These are phyloP conservation scores for Cornus suecica DNA, from an alignment of 148 eudicot genomes.

Conservation along the genomic window DNA sequence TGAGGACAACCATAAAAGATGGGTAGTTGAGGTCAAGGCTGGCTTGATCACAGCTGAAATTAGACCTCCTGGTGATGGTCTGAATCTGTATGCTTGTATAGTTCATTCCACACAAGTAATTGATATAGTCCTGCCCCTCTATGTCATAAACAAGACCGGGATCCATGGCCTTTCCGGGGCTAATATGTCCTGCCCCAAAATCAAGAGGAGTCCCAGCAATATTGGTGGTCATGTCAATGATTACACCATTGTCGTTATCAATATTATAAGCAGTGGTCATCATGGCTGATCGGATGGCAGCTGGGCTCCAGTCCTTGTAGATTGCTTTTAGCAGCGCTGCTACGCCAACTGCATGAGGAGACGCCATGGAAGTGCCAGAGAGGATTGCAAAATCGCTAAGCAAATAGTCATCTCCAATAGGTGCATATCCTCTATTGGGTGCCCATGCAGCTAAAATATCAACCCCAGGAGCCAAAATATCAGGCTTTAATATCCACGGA, in stretches of 20 bases:
- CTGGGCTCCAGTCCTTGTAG: conserved; percentile 26
- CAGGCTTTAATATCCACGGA: conserved; percentile 33
- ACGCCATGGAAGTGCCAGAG: conserved; percentile 26
- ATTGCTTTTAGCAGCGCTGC: conserved; percentile 23
- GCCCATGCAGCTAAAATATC: conserved; percentile 28
- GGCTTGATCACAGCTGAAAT: conserved; percentile 14
- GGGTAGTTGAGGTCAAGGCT: conserved; percentile 31
- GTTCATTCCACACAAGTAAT: conserved; percentile 23
- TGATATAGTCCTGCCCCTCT: conserved; percentile 10
- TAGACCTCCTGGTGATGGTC: conserved; percentile 10
- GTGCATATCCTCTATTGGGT: conserved; percentile 11
- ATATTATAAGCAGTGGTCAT: conserved; percentile 27
- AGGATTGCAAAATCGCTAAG: not conserved
- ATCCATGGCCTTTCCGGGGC: conserved; percentile 28
- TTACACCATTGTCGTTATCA: conserved; percentile 8
- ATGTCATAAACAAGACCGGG: conserved; percentile 29
- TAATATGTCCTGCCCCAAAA: conserved; percentile 30
- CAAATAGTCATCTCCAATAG: not conserved
- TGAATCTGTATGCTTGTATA: conserved; percentile 15
- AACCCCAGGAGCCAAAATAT: conserved; percentile 29
- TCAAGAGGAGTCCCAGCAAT: conserved; percentile 24
- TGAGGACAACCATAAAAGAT: conserved; percentile 23
- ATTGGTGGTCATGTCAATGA: conserved; percentile 16
- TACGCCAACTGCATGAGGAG: conserved; percentile 19
- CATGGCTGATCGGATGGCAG: conserved; percentile 31